Conservation (phyloP, 495 filamentous ascomycete genomes). For the Xylaria venustula region DNA sequence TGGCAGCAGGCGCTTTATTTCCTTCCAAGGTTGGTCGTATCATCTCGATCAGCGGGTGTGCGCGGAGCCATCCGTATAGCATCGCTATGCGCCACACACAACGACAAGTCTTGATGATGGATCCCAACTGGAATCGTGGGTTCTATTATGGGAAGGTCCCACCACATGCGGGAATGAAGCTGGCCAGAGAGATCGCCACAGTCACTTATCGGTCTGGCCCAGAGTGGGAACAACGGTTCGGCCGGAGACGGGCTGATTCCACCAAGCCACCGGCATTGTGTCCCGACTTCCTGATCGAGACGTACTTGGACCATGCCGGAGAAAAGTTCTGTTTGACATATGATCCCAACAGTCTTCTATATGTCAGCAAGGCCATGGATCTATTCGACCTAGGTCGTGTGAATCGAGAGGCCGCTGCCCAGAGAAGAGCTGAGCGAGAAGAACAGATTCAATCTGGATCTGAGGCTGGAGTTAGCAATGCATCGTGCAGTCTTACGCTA, state of each 20-base stretch:
- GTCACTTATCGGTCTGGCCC: constrained; percentile 96
- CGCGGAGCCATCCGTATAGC: constrained; percentile 93
- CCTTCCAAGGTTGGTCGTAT: constrained; percentile 76
- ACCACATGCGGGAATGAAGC: constrained; percentile 95
- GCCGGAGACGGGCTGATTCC: constrained; percentile 80
- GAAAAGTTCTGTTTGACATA: constrained; percentile 99
- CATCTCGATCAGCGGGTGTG: constrained; percentile 90
- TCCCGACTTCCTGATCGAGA: constrained; percentile 97
- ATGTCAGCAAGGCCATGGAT: constrained; percentile 99
- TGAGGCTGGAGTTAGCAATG: constrained; percentile 26
- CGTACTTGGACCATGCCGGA: constrained; percentile 95
- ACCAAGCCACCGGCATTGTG: constrained; percentile 86
- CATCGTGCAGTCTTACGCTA: constrained; percentile 76
- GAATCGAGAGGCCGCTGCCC: constrained; percentile 51
- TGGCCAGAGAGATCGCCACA: constrained; percentile 95
- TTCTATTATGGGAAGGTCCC: constrained; percentile 91
- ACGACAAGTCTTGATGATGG: constrained; percentile 97
- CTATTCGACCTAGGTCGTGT: constrained; percentile 84
- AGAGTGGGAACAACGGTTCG: constrained; percentile 97
- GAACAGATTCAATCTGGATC: constrained; percentile 28
- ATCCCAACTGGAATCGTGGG: constrained; percentile 94
- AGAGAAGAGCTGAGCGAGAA: constrained; percentile 38
- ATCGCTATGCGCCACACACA: constrained; percentile 99
- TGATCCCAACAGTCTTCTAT: constrained; percentile 93
- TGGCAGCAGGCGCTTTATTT: constrained; percentile 87